phyloP scores from a whole-genome alignment of 176 grass and related monocot species.

The Oryza meyeriana region DNA sequence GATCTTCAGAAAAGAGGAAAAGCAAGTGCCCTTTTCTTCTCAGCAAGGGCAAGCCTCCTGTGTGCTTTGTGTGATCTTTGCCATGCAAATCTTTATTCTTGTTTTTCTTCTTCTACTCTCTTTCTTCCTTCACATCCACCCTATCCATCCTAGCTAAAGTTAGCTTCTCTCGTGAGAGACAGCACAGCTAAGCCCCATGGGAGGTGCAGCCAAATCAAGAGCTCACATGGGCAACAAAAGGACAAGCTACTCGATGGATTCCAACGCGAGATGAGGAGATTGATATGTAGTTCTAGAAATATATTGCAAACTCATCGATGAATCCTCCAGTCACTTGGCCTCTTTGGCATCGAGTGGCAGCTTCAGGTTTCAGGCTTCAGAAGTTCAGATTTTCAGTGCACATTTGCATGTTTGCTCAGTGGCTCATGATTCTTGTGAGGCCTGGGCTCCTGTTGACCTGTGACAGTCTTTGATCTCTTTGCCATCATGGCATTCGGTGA shows the following conservation, averaged over 20 bases:
- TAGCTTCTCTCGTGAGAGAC: slow-evolving; percentile 31
- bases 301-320: not conserved
- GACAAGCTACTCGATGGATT: slow-evolving; percentile 7
- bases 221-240: slow-evolving; percentile 41
- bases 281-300: not conserved
- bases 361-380: not conserved
- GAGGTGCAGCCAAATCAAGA: slow-evolving; percentile 38
- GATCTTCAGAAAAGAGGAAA: slow-evolving; percentile 49
- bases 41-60: slow-evolving; percentile 28
- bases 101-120: slow-evolving; percentile 1
- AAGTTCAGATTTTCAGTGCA: not conserved
- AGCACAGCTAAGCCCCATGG: not conserved
- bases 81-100: slow-evolving; percentile 18
- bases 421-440: slow-evolving; percentile 24
- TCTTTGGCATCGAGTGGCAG: slow-evolving; percentile 22
- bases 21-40: slow-evolving; percentile 41
- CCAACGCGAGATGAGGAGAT: not conserved
- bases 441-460: not conserved
- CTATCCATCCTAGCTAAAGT: slow-evolving; percentile 30
- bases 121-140: slow-evolving; percentile 32
- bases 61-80: slow-evolving; percentile 23
- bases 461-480: slow-evolving; percentile 20
- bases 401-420: not conserved
- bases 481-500: not conserved
- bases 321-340: not conserved